phyloP scores from a whole-genome alignment of 2,329 filamentous ascomycete species.

The Huntiella decipiens region DNA sequence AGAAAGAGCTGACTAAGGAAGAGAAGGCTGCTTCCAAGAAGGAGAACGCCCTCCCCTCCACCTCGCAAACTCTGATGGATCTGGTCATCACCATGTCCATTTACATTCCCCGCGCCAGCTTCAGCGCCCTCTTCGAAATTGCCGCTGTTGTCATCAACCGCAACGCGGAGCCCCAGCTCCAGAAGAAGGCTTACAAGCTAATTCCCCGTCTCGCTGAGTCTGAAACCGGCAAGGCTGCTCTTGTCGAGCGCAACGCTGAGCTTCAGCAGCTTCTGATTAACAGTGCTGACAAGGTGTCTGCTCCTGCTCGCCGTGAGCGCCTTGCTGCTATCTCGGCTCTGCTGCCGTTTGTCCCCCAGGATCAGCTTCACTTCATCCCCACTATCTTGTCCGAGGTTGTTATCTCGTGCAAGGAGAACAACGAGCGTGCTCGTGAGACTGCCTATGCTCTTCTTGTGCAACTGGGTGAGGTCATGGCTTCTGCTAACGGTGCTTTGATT shows the following conservation, averaged over 20 bases:
- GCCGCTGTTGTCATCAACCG: conserved; percentile 66
- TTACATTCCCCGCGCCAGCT: conserved; percentile 77
- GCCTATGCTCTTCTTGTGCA: conserved; percentile 81
- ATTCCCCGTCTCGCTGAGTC: conserved; percentile 80
- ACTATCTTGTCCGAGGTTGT: conserved; percentile 84
- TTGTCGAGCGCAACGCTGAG: conserved; percentile 56
- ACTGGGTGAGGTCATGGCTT: conserved; percentile 63
- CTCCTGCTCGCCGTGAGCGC: conserved; percentile 71
- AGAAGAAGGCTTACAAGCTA: conserved; percentile 98
- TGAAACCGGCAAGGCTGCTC: conserved; percentile 53
- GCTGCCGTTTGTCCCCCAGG: conserved; percentile 56
- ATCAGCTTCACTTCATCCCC: conserved; percentile 81
- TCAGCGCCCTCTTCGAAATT: conserved; percentile 68
- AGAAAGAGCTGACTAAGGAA: conserved; percentile 32
- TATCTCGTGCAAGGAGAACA: conserved; percentile 91
- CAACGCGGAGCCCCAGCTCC: conserved; percentile 70
- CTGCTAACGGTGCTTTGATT: conserved; percentile 50
- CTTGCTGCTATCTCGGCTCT: conserved; percentile 66
- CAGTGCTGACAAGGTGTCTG: conserved; percentile 67
- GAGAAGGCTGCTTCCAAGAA: conserved; percentile 45
- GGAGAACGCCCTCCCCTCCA: conserved; percentile 60
- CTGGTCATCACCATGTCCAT: conserved; percentile 90
- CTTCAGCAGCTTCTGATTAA: conserved; percentile 65
- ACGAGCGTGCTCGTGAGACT: conserved; percentile 75
- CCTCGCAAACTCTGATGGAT: conserved; percentile 88